Conservation (phyloP, 345 rosid genomes). For the Arabis alpina region DNA sequence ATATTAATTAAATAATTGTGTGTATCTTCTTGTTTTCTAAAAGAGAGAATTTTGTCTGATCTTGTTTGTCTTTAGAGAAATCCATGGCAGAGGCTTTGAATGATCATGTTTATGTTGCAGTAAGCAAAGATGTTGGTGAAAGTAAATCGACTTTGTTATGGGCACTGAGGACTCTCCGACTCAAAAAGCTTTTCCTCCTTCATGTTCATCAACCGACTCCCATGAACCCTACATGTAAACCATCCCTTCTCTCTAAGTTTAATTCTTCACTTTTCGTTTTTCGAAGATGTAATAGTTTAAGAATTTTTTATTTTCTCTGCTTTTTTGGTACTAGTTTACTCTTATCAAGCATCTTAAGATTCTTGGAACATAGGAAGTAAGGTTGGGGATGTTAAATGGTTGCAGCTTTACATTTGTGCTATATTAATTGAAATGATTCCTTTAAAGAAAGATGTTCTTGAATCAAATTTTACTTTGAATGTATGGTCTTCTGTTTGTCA, state of each 20-base stretch:
- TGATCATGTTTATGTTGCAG: conserved; percentile 62
- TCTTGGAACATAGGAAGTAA: conserved; percentile 1
- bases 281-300: neutral
- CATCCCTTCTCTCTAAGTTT: conserved; percentile 4
- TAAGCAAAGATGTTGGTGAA: conserved; percentile 50
- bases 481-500: conserved; percentile 23
- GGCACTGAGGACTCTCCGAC: conserved; percentile 55
- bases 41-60: conserved; percentile 33
- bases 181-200: conserved; percentile 46
- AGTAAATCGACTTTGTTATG: conserved; percentile 55
- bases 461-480: neutral
- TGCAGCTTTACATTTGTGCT: neutral
- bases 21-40: conserved; percentile 21
- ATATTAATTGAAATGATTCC: neutral
- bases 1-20: neutral
- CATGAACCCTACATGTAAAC: conserved; percentile 33
- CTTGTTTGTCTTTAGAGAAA: neutral
- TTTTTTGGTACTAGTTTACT: conserved; percentile 1
- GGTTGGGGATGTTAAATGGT: neutral
- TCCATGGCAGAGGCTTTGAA: conserved; percentile 38
- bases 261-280: neutral
- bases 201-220: conserved; percentile 49
- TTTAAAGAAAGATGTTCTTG: neutral
- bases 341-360: conserved; percentile 7
- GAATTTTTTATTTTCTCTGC: neutral